A percentile compares a stretch with the other conserved stretches of the same genome.
These are phyloP conservation scores for Neoboletus brunneissimus DNA, from an alignment of 768 basidiomycete genomes.

Conservation along the genomic window DNA sequence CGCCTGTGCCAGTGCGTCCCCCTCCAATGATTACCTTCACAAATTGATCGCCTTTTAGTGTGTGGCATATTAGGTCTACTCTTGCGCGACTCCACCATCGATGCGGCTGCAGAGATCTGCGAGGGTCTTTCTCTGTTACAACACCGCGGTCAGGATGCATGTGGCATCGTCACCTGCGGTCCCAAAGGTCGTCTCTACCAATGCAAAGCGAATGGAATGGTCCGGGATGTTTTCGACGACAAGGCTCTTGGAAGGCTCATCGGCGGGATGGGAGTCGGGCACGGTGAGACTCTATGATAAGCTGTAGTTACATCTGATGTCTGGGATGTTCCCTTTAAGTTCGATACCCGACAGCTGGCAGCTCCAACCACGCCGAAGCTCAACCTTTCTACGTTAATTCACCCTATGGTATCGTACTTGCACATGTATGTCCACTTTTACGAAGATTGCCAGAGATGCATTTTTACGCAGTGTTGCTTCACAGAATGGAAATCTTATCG, in stretches of 20 bases:
- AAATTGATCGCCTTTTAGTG: conserved; percentile 44
- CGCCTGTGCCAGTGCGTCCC: conserved; percentile 28
- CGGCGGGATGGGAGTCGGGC: conserved; percentile 97
- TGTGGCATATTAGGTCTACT: conserved; percentile 92
- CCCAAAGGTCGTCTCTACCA: conserved; percentile 94
- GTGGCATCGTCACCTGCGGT: conserved; percentile 95
- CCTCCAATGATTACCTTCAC: not conserved
- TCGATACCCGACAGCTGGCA: conserved; percentile 96
- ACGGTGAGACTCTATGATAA: conserved; percentile 55
- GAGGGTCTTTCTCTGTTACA: conserved; percentile 96
- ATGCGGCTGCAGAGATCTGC: conserved; percentile 84
- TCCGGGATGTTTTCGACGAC: conserved; percentile 91
- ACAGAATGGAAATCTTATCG: conserved; percentile 98
- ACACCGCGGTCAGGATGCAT: conserved; percentile 97
- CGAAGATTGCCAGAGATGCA: not conserved
- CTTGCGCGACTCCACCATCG: conserved; percentile 68
- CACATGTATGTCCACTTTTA: conserved; percentile 64
- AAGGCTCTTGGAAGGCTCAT: conserved; percentile 71
- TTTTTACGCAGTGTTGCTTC: conserved; percentile 3
- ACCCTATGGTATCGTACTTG: conserved; percentile 98
- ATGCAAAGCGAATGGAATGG: conserved; percentile 99
- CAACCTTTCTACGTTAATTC: conserved; percentile 99
- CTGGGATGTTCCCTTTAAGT: conserved; percentile 47
- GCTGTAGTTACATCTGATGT: conserved; percentile 6
- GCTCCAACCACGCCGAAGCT: conserved; percentile 94